phyloP scores from a whole-genome alignment of 805 yeast species.

The Yarrowia alimentaria region DNA sequence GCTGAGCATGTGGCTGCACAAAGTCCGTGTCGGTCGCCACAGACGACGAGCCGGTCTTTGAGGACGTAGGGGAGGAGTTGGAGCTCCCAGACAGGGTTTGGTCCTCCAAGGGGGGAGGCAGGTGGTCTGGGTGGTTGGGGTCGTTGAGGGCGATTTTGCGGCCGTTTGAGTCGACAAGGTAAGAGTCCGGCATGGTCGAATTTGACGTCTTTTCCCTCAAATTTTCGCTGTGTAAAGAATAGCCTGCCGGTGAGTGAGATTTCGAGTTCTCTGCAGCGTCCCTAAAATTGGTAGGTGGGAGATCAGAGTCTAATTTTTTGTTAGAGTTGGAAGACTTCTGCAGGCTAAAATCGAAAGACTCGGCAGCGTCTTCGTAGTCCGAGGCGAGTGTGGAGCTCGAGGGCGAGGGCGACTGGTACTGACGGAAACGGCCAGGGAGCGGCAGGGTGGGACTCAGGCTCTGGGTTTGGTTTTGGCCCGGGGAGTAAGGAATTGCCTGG shows the following conservation, averaged over 20 bases:
- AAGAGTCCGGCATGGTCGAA: slow-evolving; percentile 17
- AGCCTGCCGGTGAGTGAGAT: too few species aligned
- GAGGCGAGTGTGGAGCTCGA: slow-evolving; percentile 20
- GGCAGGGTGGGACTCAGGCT: too few species aligned
- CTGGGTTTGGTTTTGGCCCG: too few species aligned
- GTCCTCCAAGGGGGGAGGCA: background rate
- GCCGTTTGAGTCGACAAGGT: slow-evolving; percentile 23
- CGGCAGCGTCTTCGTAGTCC: slow-evolving; percentile 25
- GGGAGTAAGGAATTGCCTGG: slow-evolving; percentile 14
- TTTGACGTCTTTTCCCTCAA: too few species aligned
- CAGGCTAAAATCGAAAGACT: slow-evolving; percentile 14
- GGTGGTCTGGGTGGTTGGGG: slow-evolving; percentile 16
- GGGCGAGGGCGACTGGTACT: background rate
- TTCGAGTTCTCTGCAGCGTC: too few species aligned
- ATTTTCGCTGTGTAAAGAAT: too few species aligned
- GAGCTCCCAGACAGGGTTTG: background rate
- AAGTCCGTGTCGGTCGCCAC: slow-evolving; percentile 3
- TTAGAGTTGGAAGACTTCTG: slow-evolving; percentile 17
- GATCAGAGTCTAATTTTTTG: slow-evolving; percentile 24
- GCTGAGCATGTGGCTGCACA: slow-evolving; percentile 4
- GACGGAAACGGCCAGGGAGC: background rate
- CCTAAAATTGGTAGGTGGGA: slow-evolving; percentile 5
- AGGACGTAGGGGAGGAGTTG: background rate
- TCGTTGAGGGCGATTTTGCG: slow-evolving; percentile 21
- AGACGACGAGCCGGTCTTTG: too few species aligned